phyloP scores from a whole-genome alignment of 129 eudicot genomes.

The Flaveria bidentis region DNA sequence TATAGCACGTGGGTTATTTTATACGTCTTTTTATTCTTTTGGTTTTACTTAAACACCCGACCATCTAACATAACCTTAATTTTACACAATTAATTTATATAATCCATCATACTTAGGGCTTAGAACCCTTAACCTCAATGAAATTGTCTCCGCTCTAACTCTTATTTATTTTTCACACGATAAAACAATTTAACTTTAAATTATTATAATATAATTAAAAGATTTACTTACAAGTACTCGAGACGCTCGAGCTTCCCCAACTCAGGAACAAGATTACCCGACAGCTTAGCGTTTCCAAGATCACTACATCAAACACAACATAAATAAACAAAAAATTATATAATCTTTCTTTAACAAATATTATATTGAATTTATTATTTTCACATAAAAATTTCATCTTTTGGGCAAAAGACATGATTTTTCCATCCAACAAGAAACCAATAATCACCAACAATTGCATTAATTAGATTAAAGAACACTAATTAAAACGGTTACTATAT shows the following conservation, averaged over 20 bases:
- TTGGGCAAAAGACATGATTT: neutral
- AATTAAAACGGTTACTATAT: too few relatives aligned
- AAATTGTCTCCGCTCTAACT: too few relatives aligned
- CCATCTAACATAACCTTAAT: too few relatives aligned
- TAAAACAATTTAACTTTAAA: too few relatives aligned
- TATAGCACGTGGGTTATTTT: neutral
- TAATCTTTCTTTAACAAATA: neutral
- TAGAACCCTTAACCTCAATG: too few relatives aligned
- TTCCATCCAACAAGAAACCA: neutral
- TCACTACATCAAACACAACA: conserved; percentile 47
- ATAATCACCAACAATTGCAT: too few relatives aligned
- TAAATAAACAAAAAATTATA: neutral
- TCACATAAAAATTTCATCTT: neutral
- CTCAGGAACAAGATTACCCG: conserved; percentile 70
- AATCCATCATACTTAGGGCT: too few relatives aligned
- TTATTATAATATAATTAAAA: too few relatives aligned
- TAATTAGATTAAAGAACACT: too few relatives aligned
- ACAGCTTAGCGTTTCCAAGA: conserved; percentile 79
- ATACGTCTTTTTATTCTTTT: neutral
- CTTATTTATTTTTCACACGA: too few relatives aligned
- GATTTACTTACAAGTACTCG: conserved; percentile 64
- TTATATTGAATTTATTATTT: neutral
- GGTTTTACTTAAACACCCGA: too few relatives aligned
- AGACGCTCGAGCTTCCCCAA: conserved; percentile 68
- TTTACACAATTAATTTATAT: too few relatives aligned